Conservation (phyloP, 495 filamentous ascomycete genomes). For the Penicillium canariense region DNA sequence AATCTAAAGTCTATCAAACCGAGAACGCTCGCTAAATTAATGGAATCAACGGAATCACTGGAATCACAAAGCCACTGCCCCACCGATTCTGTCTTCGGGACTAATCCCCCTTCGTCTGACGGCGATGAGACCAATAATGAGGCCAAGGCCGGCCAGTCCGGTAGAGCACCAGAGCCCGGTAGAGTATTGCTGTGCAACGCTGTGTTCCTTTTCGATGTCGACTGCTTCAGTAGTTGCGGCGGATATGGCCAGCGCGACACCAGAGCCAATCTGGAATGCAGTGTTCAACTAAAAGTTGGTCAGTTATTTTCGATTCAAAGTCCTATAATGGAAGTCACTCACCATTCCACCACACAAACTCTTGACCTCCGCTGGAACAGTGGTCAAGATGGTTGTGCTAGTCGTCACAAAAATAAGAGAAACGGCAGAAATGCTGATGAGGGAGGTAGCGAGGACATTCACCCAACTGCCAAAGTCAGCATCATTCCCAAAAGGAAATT, state of each 20-base stretch:
- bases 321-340: background rate
- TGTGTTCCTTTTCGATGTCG: conserved; percentile 34
- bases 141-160: conserved; percentile 31
- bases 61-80: conserved; percentile 25
- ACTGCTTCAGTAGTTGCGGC: conserved; percentile 35
- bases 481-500: background rate
- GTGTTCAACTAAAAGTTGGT: conserved; percentile 30
- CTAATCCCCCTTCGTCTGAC: conserved; percentile 33
- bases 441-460: conserved; percentile 34
- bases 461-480: conserved; percentile 30
- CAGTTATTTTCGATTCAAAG: background rate
- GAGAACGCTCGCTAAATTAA: background rate
- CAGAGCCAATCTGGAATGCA: conserved; percentile 41
- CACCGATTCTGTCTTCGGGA: conserved; percentile 28
- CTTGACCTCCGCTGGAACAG: conserved; percentile 35
- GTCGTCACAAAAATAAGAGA: conserved; percentile 40
- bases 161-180: conserved; percentile 40
- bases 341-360: conserved; percentile 39
- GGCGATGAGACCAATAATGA: conserved; percentile 27
- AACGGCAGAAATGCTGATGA: conserved; percentile 40
- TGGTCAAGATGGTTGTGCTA: conserved; percentile 36
- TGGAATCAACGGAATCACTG: background rate
- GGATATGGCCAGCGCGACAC: conserved; percentile 36
- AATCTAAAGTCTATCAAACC: conserved; percentile 1
- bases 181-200: conserved; percentile 31